Percentiles rank a stretch among this genome's conserved stretches.
Conservation (phyloP, 768 basidiomycete genomes). For the Mycena sanguinolenta region DNA sequence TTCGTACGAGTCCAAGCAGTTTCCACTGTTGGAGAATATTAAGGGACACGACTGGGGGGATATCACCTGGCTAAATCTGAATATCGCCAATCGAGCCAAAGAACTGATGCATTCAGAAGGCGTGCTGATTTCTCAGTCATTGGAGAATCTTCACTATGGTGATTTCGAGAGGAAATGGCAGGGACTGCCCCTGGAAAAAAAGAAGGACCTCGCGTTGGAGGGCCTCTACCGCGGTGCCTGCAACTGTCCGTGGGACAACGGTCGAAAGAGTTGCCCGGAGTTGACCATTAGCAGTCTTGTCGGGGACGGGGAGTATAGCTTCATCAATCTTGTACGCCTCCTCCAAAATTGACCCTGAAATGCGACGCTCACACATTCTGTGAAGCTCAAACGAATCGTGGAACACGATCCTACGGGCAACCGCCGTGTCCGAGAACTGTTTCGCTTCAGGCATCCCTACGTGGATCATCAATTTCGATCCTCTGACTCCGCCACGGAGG, state of each 20-base stretch:
- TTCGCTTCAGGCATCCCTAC: slow-evolving; percentile 15
- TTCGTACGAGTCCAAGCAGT: not conserved
- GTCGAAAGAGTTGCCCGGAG: slow-evolving; percentile 20
- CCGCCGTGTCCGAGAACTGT: slow-evolving; percentile 17
- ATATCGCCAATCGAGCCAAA: not conserved
- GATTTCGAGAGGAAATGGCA: slow-evolving; percentile 19
- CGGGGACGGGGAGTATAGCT: slow-evolving; percentile 22
- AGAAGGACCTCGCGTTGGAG: slow-evolving; percentile 17
- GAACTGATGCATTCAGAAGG: slow-evolving; percentile 4
- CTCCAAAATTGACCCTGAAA: no score
- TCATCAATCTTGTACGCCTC: slow-evolving; percentile 17
- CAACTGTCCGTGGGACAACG: slow-evolving; percentile 16
- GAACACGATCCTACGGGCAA: slow-evolving; percentile 20
- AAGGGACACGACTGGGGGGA: not conserved
- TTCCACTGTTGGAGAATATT: not conserved
- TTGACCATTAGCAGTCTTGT: slow-evolving; percentile 18
- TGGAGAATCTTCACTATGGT: slow-evolving; percentile 1
- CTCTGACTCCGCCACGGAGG: not conserved
- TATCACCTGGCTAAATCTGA: not conserved
- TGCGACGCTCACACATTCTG: not conserved
- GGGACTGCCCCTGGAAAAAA: not conserved
- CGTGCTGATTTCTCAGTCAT: not conserved
- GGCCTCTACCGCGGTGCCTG: slow-evolving; percentile 28
- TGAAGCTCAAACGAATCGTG: not conserved
- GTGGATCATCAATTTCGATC: slow-evolving; percentile 5